Conservation (phyloP, 2,329 filamentous ascomycete genomes). For the Epicoccum sorghinum region DNA sequence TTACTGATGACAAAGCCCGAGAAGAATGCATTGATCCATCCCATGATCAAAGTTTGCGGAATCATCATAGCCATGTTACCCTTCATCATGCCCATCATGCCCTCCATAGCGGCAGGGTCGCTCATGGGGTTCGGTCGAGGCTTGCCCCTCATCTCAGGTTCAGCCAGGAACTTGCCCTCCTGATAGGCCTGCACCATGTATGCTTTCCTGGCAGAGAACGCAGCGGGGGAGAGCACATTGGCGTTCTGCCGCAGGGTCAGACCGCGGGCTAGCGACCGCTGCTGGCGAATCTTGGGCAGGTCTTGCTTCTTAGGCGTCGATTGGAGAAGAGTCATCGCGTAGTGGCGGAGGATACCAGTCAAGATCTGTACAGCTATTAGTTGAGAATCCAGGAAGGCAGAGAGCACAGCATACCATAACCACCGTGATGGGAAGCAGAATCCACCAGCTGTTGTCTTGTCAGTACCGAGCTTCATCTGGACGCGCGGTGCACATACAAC, state of each 20-base stretch:
- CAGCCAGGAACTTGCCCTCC: conserved; percentile 85
- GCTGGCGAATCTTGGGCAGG: conserved; percentile 79
- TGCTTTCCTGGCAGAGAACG: conserved; percentile 82
- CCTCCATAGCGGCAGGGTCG: conserved; percentile 96
- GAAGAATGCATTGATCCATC: conserved; percentile 99
- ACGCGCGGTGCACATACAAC: conserved; percentile 69
- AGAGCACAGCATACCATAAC: conserved; percentile 73
- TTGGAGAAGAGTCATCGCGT: conserved; percentile 90
- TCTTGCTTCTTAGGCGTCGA: conserved; percentile 82
- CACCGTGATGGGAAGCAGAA: conserved; percentile 93
- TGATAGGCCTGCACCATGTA: conserved; percentile 82
- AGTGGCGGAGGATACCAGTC: conserved; percentile 94
- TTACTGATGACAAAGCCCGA: conserved; percentile 95
- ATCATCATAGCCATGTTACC: conserved; percentile 99
- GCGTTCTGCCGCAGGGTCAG: conserved; percentile 84
- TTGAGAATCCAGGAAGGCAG: background rate
- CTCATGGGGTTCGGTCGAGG: conserved; percentile 92
- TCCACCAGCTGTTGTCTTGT: conserved; percentile 81
- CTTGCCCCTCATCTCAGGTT: conserved; percentile 84
- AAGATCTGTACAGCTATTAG: conserved; percentile 65
- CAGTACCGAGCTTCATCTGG: conserved; percentile 19
- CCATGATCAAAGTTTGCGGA: conserved; percentile 98
- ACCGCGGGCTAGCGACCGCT: conserved; percentile 80
- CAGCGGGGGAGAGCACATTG: conserved; percentile 75
- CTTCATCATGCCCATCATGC: conserved; percentile 99